Conservation (phyloP, 148 eudicot species). For the Silene conica region DNA sequence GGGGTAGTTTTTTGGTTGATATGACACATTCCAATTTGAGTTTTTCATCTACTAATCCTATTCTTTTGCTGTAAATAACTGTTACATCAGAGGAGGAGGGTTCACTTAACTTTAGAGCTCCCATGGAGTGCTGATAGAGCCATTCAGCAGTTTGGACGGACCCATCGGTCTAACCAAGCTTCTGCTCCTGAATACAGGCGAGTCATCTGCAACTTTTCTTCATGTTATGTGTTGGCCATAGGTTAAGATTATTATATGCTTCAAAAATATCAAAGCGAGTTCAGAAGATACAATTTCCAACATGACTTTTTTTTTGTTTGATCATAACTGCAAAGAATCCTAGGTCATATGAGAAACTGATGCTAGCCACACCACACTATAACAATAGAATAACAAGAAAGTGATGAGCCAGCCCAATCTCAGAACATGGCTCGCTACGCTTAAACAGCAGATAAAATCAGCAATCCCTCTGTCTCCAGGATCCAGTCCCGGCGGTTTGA, state of each 20-base stretch:
- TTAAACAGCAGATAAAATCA: too few relatives aligned
- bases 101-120: conserved; percentile 89
- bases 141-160: conserved; percentile 98
- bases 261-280: neutral
- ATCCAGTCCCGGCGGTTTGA: too few relatives aligned
- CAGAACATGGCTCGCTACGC: too few relatives aligned
- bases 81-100: conserved; percentile 72
- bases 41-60: neutral
- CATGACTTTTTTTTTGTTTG: neutral
- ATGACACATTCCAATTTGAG: neutral
- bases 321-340: neutral
- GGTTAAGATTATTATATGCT: neutral
- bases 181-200: conserved; percentile 98
- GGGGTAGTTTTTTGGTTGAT: neutral
- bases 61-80: neutral
- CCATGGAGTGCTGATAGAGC: conserved; percentile 99
- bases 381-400: too few relatives aligned
- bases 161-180: conserved; percentile 97
- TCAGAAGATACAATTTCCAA: neutral
- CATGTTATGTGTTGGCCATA: neutral
- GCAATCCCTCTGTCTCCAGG: too few relatives aligned
- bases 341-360: neutral
- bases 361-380: neutral
- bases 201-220: neutral
- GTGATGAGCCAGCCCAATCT: too few relatives aligned